Evolutionary conservation across 2,329 filamentous ascomycete species (phyloP), one percentile per base, ranked within the genome.

Genomic region (Bipolaris victoriae): DNA sequence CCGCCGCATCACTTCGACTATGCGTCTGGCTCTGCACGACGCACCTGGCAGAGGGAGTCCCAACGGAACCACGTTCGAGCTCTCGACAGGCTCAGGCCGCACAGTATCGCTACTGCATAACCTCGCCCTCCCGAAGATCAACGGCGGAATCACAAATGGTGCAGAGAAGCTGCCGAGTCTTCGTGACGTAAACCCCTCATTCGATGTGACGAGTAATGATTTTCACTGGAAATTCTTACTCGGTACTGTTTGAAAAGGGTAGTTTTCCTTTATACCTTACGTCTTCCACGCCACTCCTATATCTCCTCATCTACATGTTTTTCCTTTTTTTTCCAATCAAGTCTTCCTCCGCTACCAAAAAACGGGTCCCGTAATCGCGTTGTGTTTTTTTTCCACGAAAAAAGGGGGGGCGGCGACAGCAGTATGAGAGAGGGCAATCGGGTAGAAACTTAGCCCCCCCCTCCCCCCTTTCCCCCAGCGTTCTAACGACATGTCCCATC

Each of bases 151-250:
- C 24, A 44, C 37, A 15, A 72, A 70, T 52, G 68, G 67, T 20
- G 48, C 57, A 4, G 69, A 74, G 16, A 62, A 63, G 41, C 55
- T 72, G 6, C 68, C 71, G 5, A 64, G 67, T 39, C 57, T 68
- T 9, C 73, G 71, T 63, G 73, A 73, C 31, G 52, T 66, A 13
- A 67, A 64, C 51, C 67, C 71, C 1, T 53, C 64, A 3, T 64
- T 73, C 39, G 72, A 76, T 35, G 68, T 75, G 31, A 70, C 58
- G 46, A 69, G 61, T 46, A 67, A 62, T 29, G 69, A 73, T 11
- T 75, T 76, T 46, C 67, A 66, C 31, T 75, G 73, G 73, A 72
- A 68, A 16, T 75, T 76, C 44, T 37, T 76, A 13, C 67, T 71
- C 50, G 73, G 73, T 1, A 69, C 66, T 9, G 57, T 73, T 16